Evolutionary conservation across 192 early-diverging fungal genomes (phyloP), one percentile per base, ranked within the genome.

Genomic region (Thoreauomyces humboldtii): DNA sequence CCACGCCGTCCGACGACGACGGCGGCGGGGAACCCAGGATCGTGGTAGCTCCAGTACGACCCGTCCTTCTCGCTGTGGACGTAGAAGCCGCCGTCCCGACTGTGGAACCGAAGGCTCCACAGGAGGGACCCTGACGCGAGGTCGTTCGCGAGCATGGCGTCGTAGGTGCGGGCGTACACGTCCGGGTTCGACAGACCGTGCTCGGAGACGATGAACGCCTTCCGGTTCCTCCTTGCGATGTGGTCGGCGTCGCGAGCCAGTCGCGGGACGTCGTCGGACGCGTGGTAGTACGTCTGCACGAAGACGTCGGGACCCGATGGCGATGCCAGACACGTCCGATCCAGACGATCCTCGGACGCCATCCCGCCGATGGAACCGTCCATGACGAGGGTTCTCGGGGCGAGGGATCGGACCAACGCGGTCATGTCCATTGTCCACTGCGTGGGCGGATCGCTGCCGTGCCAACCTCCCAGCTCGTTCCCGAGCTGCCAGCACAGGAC

Each of bases 401-500:
- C 67, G 15, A 71, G 33, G 14, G 41, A 44, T n/a, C 50, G 32
- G 34, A 73, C 77, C 29, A 61, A 48, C 1, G 44, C 7, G 1
- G 34, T 37, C n/a, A 82, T 65, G 4, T 47, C 69, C 21, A 72
- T 7, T 4, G 73, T 75, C 80, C 80, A 82, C 14, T 24, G 38
- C 3, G 73, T 19, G 2, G 77, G 73, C 31, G 73, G 66, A 7
- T 4, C 25, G 14, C 50, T 14, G 7, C 54, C 59, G 14, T 59
- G 33, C 58, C 55, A 66, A 0, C 44, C 38, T 0, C 63, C 62
- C 31, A 83, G 72, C 66, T 83, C 81, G 60, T 83, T 83, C 31
- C 81, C 81, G 1, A 68, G 53, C 46, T 82, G 63, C 72, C 72
- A 75, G 4, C 67, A 77, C 28, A 76, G 56, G 32, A 83, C 64